These are phyloP conservation scores for Sequoiadendron giganteum DNA, from an alignment of 75 land plant species.

Conservation along the genomic window DNA sequence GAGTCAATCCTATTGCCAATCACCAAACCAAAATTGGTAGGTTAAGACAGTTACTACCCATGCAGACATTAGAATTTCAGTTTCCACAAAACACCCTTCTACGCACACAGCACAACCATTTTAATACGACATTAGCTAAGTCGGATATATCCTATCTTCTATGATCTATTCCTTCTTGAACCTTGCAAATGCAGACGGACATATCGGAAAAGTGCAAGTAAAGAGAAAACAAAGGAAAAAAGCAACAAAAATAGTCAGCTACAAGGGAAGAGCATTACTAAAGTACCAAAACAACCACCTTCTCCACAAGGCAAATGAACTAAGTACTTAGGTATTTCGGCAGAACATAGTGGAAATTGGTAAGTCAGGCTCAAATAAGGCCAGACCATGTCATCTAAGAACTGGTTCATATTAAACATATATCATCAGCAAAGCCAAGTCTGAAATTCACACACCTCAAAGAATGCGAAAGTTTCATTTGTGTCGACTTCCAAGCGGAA, in stretches of 20 bases:
- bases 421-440: not conserved
- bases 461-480: slow-evolving; percentile 59
- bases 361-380: not conserved
- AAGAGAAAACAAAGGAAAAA: not conserved
- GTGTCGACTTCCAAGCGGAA: slow-evolving; percentile 53
- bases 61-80: not conserved
- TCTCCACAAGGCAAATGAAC: not conserved
- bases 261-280: not conserved
- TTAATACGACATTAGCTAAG: not conserved
- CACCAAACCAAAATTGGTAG: not conserved
- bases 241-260: not conserved
- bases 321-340: not conserved
- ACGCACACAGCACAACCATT: not conserved
- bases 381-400: not conserved
- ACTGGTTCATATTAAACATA: not conserved
- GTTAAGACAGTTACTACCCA: not conserved
- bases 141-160: not conserved
- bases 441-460: slow-evolving; percentile 58
- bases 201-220: not conserved
- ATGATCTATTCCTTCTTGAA: not conserved
- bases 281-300: not conserved
- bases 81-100: not conserved
- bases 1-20: not conserved
- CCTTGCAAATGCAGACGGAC: not conserved
- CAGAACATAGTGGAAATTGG: not conserved